Percentiles rank a stretch among this genome's conserved stretches.
Evolutionary conservation across 2,329 filamentous ascomycete species (phyloP).

Genomic region (Hypoxylon sp.): DNA sequence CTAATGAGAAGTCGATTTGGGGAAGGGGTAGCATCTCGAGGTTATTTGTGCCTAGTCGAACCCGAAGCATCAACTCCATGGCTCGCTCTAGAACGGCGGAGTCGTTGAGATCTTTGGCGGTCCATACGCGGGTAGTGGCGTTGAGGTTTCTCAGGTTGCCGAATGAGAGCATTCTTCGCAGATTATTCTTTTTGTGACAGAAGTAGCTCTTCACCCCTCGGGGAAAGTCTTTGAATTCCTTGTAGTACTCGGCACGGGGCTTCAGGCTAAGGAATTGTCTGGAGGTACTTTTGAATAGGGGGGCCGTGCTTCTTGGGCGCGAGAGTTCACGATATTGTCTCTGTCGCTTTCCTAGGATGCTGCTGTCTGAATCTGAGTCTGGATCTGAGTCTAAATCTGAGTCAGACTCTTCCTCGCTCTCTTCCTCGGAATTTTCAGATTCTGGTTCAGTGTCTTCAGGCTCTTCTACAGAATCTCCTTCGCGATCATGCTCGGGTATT

Average conservation of each 20-base stretch:
- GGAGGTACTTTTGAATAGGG: background rate
- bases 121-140: slow-evolving; percentile 24
- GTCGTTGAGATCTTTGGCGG: slow-evolving; percentile 37
- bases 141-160: slow-evolving; percentile 13
- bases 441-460: background rate
- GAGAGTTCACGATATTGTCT: background rate
- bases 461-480: background rate
- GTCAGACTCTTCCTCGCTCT: background rate
- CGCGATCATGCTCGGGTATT: background rate
- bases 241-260: slow-evolving; percentile 40
- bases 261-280: slow-evolving; percentile 36
- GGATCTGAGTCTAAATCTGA: background rate
- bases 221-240: slow-evolving; percentile 46
- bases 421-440: background rate
- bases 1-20: slow-evolving; percentile 44
- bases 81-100: slow-evolving; percentile 48
- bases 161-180: slow-evolving; percentile 47
- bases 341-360: slow-evolving; percentile 5
- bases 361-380: background rate
- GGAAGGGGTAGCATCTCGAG: slow-evolving; percentile 49
- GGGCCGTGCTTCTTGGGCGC: background rate
- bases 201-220: slow-evolving; percentile 38
- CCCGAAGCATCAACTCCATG: slow-evolving; percentile 48
- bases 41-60: slow-evolving; percentile 40
- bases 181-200: slow-evolving; percentile 46